A percentile compares a stretch with the other conserved stretches of the same genome.
Evolutionary conservation across 768 basidiomycete species (phyloP).

Genomic region (Lentinula aciculospora): DNA sequence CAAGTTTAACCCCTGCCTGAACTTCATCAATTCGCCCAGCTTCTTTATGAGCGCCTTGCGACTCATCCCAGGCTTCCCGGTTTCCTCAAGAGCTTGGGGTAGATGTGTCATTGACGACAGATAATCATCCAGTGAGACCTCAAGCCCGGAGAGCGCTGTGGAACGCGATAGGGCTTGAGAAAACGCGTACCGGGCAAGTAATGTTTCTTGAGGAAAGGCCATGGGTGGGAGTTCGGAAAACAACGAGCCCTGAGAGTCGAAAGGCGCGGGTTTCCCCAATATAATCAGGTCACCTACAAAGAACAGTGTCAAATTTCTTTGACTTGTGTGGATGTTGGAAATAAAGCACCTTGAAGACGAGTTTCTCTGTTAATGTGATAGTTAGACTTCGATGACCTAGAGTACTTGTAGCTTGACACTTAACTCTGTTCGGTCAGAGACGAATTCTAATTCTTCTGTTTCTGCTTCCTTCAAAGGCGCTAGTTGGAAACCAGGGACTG

Average conservation of each 20-base stretch:
- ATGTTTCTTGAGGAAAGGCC: slow-evolving; percentile 61
- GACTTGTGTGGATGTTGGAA: not conserved
- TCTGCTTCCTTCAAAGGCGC: slow-evolving; percentile 63
- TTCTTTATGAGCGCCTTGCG: slow-evolving; percentile 86
- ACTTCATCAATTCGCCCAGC: slow-evolving; percentile 85
- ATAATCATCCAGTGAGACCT: slow-evolving; percentile 78
- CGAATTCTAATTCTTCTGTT: slow-evolving; percentile 90
- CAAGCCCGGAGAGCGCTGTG: slow-evolving; percentile 82
- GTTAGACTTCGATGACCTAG: not conserved
- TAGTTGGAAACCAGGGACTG: slow-evolving; percentile 52
- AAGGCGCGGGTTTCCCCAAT: slow-evolving; percentile 62
- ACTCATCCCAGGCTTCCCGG: slow-evolving; percentile 79
- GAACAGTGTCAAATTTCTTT: not conserved
- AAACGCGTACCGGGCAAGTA: slow-evolving; percentile 85
- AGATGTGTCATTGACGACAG: slow-evolving; percentile 77
- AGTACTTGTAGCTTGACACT: slow-evolving; percentile 21
- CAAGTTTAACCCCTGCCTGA: slow-evolving; percentile 88
- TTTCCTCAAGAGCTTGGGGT: slow-evolving; percentile 69
- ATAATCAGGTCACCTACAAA: slow-evolving; percentile 74
- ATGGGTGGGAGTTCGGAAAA: slow-evolving; percentile 41
- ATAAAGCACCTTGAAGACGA: slow-evolving; percentile 55
- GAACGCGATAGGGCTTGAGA: slow-evolving; percentile 90
- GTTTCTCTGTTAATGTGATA: slow-evolving; percentile 51
- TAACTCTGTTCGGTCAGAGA: slow-evolving; percentile 86
- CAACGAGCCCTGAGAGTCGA: slow-evolving; percentile 45